Conservation (phyloP, 768 basidiomycete species). For the Pholiota microspora region DNA sequence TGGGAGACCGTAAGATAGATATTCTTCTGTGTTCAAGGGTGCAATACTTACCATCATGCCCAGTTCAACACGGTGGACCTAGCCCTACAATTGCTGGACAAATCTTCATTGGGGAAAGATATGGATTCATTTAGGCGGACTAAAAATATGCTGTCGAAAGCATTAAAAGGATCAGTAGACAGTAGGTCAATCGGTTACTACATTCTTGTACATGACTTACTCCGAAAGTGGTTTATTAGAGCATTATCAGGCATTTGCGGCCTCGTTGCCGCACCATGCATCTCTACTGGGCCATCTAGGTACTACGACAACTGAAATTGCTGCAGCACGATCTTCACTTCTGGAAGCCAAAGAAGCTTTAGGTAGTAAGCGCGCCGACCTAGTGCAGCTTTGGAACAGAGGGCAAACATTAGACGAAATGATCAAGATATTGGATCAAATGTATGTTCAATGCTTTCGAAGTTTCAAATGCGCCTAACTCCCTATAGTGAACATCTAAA, state of each 20-base stretch:
- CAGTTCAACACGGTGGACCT: slow-evolving; percentile 95
- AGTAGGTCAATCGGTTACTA: slow-evolving; percentile 46
- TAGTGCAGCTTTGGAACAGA: slow-evolving; percentile 86
- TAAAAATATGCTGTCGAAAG: slow-evolving; percentile 73
- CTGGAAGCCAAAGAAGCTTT: slow-evolving; percentile 78
- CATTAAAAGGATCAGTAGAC: slow-evolving; percentile 86
- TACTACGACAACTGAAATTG: slow-evolving; percentile 73
- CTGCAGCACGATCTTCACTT: slow-evolving; percentile 65
- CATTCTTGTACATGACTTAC: slow-evolving; percentile 1
- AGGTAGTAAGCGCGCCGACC: slow-evolving; percentile 81
- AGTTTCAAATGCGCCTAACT: neutral
- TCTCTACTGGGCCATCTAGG: slow-evolving; percentile 70
- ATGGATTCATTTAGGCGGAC: slow-evolving; percentile 76
- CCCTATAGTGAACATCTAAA: slow-evolving; percentile 78
- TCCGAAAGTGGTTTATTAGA: slow-evolving; percentile 37
- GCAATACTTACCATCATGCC: slow-evolving; percentile 11
- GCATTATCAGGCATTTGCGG: slow-evolving; percentile 92
- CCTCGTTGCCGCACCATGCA: slow-evolving; percentile 90
- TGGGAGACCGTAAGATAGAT: slow-evolving; percentile 77
- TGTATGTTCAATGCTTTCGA: slow-evolving; percentile 36
- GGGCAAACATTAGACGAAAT: slow-evolving; percentile 94
- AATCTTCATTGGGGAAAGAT: slow-evolving; percentile 68
- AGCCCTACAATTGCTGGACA: slow-evolving; percentile 85
- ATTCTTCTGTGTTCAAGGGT: neutral
- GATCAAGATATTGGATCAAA: slow-evolving; percentile 90